Evolutionary conservation across 208 protist genomes (phyloP), one percentile per base, ranked within the genome.

Genomic region (Crithidia brevicula): DNA sequence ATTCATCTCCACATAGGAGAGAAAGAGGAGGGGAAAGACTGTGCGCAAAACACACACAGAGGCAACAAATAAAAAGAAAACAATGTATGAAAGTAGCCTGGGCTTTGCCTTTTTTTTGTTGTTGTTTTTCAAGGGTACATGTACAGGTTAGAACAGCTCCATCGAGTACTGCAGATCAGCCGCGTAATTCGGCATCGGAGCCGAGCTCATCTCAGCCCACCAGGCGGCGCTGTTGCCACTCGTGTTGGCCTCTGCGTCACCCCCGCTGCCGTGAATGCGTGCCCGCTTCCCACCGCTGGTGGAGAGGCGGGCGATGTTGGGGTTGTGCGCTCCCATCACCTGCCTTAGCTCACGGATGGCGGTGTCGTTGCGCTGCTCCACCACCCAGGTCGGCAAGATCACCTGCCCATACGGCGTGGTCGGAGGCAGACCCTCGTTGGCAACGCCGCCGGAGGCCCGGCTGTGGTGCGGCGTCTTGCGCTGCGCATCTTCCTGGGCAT

Each of bases 111-210:
- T 40, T 40, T 40, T 40, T 40, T 40, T 40, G n/a, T n/a, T n/a
- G n/a, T n/a, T n/a, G n/a, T n/a, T n/a, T n/a, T n/a, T n/a, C n/a
- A n/a, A n/a, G n/a, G n/a, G n/a, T n/a, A n/a, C n/a, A n/a, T n/a
- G n/a, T n/a, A n/a, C n/a, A n/a, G n/a, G 15, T 13, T 91, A 96
- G 54, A 94, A 93, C 11, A 96, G 79, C 70, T 96, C 91, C 88
- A 96, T 93, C 11, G 91, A 96, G 70, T 94, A 96, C 79, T 94
- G 91, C n/a, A 88, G 88, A 56, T 96, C 88, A 0, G 74, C 50
- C 2, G 91, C 83, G 69, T 92, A 94, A 58, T 76, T 73, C 18
- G 87, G 88, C 86, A 93, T 91, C 31, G 91, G 88, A 9, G 79
- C 79, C 1, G 82, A 74, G 65, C 86, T 96, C 83, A 87, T 89